These are phyloP conservation scores for Russula griseocarnosa DNA, from an alignment of 768 basidiomycete genomes.

Conservation along the genomic window DNA sequence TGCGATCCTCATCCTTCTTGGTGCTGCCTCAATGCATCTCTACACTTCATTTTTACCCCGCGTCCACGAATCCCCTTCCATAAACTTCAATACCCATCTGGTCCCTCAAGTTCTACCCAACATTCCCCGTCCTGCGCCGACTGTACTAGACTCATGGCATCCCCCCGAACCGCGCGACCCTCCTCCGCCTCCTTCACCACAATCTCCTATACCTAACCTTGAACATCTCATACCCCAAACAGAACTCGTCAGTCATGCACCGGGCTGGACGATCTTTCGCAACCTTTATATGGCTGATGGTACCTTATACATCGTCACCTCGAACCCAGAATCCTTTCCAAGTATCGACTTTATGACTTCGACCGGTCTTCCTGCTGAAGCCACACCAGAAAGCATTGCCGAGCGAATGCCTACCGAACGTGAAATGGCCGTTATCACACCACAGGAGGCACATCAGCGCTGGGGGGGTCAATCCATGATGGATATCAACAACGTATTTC, in stretches of 20 bases:
- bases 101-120: constrained; percentile 18
- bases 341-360: constrained; percentile 57
- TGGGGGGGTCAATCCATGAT: constrained; percentile 50
- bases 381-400: constrained; percentile 60
- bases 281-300: constrained; percentile 84
- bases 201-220: neutral
- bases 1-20: constrained; percentile 55
- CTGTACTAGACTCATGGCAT: neutral
- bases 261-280: constrained; percentile 82
- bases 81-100: constrained; percentile 29
- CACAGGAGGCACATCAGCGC: constrained; percentile 51
- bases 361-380: constrained; percentile 54
- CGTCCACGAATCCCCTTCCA: constrained; percentile 2
- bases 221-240: constrained; percentile 45
- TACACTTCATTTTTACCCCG: constrained; percentile 40
- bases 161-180: neutral
- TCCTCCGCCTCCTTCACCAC: neutral
- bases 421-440: constrained; percentile 59
- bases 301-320: constrained; percentile 66
- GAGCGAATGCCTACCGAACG: constrained; percentile 61
- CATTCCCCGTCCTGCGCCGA: neutral
- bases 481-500: constrained; percentile 50
- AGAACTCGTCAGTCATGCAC: constrained; percentile 57
- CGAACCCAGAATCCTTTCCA: constrained; percentile 45
- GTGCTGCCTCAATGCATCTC: constrained; percentile 54